A percentile compares a stretch with the other conserved stretches of the same genome.
Evolutionary conservation across 176 grass and related monocot species (phyloP).

Genomic region (Aegilops umbellulata): DNA sequence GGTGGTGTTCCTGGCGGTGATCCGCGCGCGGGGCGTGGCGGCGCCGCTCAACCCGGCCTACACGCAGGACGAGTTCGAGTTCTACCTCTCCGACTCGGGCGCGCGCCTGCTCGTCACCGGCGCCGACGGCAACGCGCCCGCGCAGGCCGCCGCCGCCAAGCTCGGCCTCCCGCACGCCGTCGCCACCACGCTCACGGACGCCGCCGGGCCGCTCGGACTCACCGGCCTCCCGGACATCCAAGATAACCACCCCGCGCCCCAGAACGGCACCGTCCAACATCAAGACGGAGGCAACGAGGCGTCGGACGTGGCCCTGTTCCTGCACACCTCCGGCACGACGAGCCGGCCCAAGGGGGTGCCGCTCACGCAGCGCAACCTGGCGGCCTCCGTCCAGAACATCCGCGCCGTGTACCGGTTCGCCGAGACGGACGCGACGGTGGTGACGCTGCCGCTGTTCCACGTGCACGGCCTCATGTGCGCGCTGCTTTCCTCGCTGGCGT

Average conservation of each 20-base stretch:
- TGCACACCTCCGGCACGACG: conserved; percentile 94
- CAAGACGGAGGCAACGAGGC: conserved; percentile 1
- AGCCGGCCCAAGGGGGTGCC: conserved; percentile 94
- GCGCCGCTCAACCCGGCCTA: conserved; percentile 78
- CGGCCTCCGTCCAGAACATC: conserved; percentile 76
- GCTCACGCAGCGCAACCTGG: conserved; percentile 84
- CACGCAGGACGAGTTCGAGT: conserved; percentile 85
- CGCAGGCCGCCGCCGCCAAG: conserved; percentile 52
- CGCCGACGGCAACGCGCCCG: conserved; percentile 58
- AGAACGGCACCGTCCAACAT: not conserved
- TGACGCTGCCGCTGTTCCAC: conserved; percentile 87
- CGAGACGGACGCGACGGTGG: conserved; percentile 66
- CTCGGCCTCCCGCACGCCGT: conserved; percentile 44
- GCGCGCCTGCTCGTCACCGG: conserved; percentile 60
- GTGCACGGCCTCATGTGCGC: conserved; percentile 81
- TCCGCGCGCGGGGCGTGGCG: conserved; percentile 65
- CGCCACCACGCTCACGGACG: conserved; percentile 33
- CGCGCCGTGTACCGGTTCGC: conserved; percentile 52
- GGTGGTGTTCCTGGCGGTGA: conserved; percentile 71
- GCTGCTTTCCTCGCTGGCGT: conserved; percentile 57
- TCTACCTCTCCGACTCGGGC: conserved; percentile 83
- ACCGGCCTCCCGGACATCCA: not conserved
- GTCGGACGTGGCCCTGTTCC: conserved; percentile 68
- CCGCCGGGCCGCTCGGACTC: conserved; percentile 29
- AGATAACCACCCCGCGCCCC: no score